A percentile compares a stretch with the other conserved stretches of the same genome.
Conservation (phyloP, 257 asterid genomes). For the Solanum infundibuliforme region DNA sequence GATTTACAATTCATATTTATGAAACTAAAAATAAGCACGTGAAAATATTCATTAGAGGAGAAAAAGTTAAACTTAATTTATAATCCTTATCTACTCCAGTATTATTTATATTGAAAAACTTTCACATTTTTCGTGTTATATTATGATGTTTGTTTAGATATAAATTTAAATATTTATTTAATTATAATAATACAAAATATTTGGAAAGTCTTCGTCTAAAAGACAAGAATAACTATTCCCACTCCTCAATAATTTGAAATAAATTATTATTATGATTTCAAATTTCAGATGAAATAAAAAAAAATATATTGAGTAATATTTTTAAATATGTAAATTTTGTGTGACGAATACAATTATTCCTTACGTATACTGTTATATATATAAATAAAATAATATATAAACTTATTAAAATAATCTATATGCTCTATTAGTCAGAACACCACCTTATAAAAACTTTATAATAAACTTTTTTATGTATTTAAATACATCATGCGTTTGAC, state of each 20-base stretch:
- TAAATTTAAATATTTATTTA: neutral
- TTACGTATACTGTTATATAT: neutral
- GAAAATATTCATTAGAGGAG: neutral
- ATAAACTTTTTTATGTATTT: neutral
- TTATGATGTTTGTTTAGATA: neutral
- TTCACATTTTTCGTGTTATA: neutral
- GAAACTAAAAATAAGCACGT: neutral
- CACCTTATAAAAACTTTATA: neutral
- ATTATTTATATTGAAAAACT: neutral
- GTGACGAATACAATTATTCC: neutral
- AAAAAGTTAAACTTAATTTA: neutral
- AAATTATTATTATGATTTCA: neutral
- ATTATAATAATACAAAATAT: neutral
- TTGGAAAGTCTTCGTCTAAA: neutral
- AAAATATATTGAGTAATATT: too few relatives aligned
- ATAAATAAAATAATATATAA: neutral
- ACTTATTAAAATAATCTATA: neutral
- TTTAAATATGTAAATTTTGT: neutral
- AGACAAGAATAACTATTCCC: neutral
- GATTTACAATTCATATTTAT: neutral
- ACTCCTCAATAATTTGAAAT: neutral
- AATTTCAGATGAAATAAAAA: neutral
- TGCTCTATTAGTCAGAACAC: neutral
- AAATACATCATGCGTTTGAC: neutral
- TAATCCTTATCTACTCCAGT: neutral